Percentiles rank a stretch among this genome's conserved stretches.
Evolutionary conservation across 306 rosid genomes (phyloP).

Genomic region (Astragalus glycyphyllos): DNA sequence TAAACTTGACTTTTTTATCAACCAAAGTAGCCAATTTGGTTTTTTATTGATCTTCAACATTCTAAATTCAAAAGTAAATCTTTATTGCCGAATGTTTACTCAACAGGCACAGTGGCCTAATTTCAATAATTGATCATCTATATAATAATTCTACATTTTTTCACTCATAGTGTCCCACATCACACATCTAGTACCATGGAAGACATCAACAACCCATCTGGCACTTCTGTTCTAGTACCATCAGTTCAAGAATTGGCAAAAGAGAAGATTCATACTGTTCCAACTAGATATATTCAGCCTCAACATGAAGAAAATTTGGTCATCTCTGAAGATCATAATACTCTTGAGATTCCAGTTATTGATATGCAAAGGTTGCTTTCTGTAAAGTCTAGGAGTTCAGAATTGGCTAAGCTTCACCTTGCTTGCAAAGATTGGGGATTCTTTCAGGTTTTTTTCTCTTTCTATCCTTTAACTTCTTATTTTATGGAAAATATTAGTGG

Average conservation of each 20-base stretch:
- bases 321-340: background rate
- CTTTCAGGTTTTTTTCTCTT: no score
- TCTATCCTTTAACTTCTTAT: no score
- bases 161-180: no score
- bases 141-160: no score
- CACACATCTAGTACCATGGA: background rate
- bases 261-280: background rate
- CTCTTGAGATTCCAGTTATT: slow-evolving; percentile 45
- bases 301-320: slow-evolving; percentile 9
- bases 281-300: slow-evolving; percentile 44
- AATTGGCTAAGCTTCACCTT: slow-evolving; percentile 50
- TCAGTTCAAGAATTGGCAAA: slow-evolving; percentile 48
- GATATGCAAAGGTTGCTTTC: slow-evolving; percentile 41
- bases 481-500: no score
- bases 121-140: no score
- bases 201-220: background rate
- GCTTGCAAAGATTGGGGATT: slow-evolving; percentile 32
- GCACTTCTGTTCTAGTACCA: slow-evolving; percentile 42
- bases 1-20: no score
- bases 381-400: slow-evolving; percentile 10
- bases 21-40: no score
- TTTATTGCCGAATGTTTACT: no score
- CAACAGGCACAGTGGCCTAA: no score
- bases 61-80: no score
- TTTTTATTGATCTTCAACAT: no score